phyloP scores from a whole-genome alignment of 1,284 basidiomycete genomes.

The Boletus semigastroideus region DNA sequence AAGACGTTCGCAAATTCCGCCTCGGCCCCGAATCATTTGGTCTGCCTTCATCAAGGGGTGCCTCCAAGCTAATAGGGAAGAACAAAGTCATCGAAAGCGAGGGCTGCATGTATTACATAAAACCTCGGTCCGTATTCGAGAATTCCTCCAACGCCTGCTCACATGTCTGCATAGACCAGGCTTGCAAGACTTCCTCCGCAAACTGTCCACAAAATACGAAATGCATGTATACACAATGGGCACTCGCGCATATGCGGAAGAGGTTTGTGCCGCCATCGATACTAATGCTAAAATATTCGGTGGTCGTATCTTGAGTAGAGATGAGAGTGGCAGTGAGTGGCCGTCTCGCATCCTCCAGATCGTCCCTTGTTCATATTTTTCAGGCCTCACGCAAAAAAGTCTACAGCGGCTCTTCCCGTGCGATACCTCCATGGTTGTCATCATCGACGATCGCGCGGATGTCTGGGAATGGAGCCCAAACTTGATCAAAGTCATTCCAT shows the following conservation, averaged over 20 bases:
- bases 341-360: background rate
- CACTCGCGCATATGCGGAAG: conserved; percentile 93
- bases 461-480: conserved; percentile 98
- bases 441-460: conserved; percentile 97
- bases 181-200: conserved; percentile 74
- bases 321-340: conserved; percentile 89
- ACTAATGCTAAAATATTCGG: conserved; percentile 86
- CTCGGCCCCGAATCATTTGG: conserved; percentile 79
- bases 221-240: conserved; percentile 99
- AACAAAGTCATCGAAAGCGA: conserved; percentile 65
- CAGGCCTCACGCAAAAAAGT: conserved; percentile 88
- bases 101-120: conserved; percentile 96
- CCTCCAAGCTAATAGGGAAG: conserved; percentile 46
- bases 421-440: conserved; percentile 98
- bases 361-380: conserved; percentile 8
- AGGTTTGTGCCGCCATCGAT: conserved; percentile 93
- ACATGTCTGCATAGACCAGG: conserved; percentile 66
- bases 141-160: conserved; percentile 6
- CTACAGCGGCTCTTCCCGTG: conserved; percentile 91
- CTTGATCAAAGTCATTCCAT: conserved; percentile 94
- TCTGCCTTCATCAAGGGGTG: conserved; percentile 35
- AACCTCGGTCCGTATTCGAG: conserved; percentile 61
- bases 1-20: conserved; percentile 86
- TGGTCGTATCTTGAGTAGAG: conserved; percentile 85
- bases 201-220: conserved; percentile 82